Base-by-base conservation (phyloP, 2,329 filamentous ascomycete species). In the Calonectria naviculata region DNA sequence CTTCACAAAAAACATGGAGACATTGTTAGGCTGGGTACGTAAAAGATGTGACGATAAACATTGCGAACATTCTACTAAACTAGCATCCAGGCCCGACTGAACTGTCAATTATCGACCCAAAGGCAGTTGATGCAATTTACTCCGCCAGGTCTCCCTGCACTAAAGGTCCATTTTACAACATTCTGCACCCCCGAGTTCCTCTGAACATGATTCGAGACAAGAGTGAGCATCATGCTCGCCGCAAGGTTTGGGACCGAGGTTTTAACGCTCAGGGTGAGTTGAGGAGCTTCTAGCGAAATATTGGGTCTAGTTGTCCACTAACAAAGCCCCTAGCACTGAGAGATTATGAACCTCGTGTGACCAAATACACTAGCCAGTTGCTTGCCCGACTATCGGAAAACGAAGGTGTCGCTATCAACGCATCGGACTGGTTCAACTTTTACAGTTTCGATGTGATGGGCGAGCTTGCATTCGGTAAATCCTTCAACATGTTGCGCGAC, bases 361-460 rank as follows among this genome's bases (percentile, higher is more conserved):
- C 69, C 0, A 56, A 73, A 13, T 78, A 80, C 66, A 75, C 76
- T 1, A 61, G 72, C 26, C 71, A 71, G 7, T 69, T 77, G 21
- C 74, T 83, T 17, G 61, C 77, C 13, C 62, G 70, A 9, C 41
- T 76, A 5, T 61, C 47, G 5, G 64, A 71, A 47, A 54, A 54
- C 15, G 63, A 75, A 12, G 78, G 78, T 1, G 62, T 65, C 7
- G 66, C 76, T 0, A 65, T 84, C 6, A 74, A 85, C 44, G 76
- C 78, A 5, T 75, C 81, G 0, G 70, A 76, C 5, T 82, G 82
- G 52, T 83, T 81, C 62, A 79, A 79, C 26, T 84, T 84, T 44
- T 75, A 73, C 24, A 75, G 67, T n/a, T 75, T 75, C 5, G 84
- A 85, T 24, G 78, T 85, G 6, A 84, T 85, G 84, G 84, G 82